Evolutionary conservation across 768 basidiomycete species (phyloP), one percentile per base, ranked within the genome.

Genomic region (Trametes cubensis): DNA sequence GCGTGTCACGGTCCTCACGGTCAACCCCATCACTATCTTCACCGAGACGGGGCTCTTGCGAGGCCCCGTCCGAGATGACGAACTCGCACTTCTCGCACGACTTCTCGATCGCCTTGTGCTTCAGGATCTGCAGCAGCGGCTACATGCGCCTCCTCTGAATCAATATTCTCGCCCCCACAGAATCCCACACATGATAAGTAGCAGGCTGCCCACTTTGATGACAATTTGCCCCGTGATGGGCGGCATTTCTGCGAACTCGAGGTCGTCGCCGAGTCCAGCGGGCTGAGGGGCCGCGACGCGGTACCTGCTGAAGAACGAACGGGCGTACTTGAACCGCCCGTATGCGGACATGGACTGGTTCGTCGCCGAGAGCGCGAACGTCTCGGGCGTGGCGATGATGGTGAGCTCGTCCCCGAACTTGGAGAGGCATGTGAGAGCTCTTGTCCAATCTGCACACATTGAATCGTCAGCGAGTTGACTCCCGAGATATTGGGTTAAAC

Each of bases 271-370:
- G 55, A 64, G 42, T n/a, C 66, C 15, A 55, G 42, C 11, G 13
- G 18, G 25, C 14, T 55, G 51, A 47, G 48, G 34, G 2, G 10
- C 38, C 55, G 72, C 78, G 13, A 89, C 73, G 41, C 71, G 78
- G 66, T 89, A 94, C 60, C 80, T 85, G 25, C 84, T 84, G 71
- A 94, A 94, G 75, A 90, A 92, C 40, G 79, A 75, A 42, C 77
- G 82, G 10, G 79, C 78, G 66, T 88, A 91, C 71, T 83, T 86
- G 77, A 94, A 88, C 15, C 89, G 83, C 73, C 86, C 89, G 69
- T 90, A 94, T 13, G 92, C 92, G 41, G 92, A 89, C 69, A 87
- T 83, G 5, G 92, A 87, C 3, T 88, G 85, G 74, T 94, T 94
- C 23, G 89, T 91, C 2, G 87, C 78, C 55, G 89, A 90, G 26